phyloP scores from a whole-genome alignment of 352 stramenopile genomes.

The Phytopythium litorale region DNA sequence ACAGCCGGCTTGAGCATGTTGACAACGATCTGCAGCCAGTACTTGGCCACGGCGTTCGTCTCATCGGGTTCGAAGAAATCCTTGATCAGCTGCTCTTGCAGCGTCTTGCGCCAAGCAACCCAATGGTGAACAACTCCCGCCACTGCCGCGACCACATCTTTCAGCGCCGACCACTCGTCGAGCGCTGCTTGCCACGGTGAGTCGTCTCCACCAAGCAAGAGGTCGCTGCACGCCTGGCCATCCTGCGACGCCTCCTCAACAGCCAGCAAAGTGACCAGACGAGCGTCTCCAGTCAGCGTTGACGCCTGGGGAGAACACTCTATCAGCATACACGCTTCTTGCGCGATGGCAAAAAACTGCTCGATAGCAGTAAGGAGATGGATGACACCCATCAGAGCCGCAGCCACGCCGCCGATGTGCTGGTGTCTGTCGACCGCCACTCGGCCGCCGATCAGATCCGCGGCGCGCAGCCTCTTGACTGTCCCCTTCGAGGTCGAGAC shows the following conservation, averaged over 20 bases:
- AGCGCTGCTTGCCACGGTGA: background rate
- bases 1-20: background rate
- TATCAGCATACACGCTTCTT: conserved; percentile 1
- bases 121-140: background rate
- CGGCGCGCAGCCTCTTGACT: conserved; percentile 38
- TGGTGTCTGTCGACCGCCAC: background rate
- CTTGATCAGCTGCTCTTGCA: background rate
- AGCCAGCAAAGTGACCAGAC: background rate
- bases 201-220: background rate
- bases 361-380: background rate
- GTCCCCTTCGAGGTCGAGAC: conserved; percentile 46
- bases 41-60: background rate
- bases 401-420: background rate
- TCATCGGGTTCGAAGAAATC: background rate
- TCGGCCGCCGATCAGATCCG: conserved; percentile 13
- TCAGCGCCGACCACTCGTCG: background rate
- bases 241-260: background rate
- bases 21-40: background rate
- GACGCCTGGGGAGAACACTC: background rate
- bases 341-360: background rate
- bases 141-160: background rate
- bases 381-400: background rate
- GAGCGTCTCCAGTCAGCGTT: too few species aligned
- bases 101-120: background rate
- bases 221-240: background rate